A percentile compares a stretch with the other conserved stretches of the same genome.
Conservation (phyloP, 2,329 filamentous ascomycete genomes). For the Albophoma yamanashiensis region DNA sequence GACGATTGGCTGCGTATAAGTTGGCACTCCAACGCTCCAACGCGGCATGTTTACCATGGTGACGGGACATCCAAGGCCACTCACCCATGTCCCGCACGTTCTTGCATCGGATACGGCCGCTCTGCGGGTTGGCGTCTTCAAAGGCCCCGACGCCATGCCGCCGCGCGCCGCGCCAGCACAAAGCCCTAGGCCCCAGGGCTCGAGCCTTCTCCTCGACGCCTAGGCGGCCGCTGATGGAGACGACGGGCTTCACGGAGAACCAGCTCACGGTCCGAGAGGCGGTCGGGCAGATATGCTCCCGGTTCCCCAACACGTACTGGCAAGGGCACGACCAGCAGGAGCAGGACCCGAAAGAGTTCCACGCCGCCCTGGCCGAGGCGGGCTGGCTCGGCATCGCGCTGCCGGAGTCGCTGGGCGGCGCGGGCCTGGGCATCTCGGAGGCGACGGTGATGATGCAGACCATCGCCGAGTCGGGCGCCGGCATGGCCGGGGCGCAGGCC, state of each 20-base stretch:
- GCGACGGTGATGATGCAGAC: constrained; percentile 84
- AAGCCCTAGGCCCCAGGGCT: background rate
- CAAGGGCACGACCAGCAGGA: constrained; percentile 59
- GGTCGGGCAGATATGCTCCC: constrained; percentile 54
- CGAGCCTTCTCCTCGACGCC: constrained; percentile 22
- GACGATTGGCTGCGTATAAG: background rate
- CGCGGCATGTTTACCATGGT: background rate
- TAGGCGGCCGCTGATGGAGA: constrained; percentile 50
- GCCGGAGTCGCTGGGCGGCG: constrained; percentile 62
- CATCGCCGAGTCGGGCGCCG: constrained; percentile 66
- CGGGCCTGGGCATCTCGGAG: constrained; percentile 68
- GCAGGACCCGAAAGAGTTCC: constrained; percentile 64
- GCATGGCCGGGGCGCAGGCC: constrained; percentile 59
- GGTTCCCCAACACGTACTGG: constrained; percentile 70
- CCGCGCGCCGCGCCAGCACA: background rate
- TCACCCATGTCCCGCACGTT: background rate
- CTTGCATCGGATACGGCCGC: background rate
- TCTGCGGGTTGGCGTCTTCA: background rate
- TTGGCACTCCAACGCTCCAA: background rate
- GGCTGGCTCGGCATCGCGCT: constrained; percentile 78
- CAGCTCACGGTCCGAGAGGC: constrained; percentile 65
- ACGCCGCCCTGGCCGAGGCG: constrained; percentile 60
- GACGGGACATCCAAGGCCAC: background rate
- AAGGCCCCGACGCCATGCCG: background rate
- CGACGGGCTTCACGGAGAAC: constrained; percentile 59